Evolutionary conservation across 1,139 yeast species (phyloP), one percentile per base, ranked within the genome.

Genomic region (Ogataea hybrid): DNA sequence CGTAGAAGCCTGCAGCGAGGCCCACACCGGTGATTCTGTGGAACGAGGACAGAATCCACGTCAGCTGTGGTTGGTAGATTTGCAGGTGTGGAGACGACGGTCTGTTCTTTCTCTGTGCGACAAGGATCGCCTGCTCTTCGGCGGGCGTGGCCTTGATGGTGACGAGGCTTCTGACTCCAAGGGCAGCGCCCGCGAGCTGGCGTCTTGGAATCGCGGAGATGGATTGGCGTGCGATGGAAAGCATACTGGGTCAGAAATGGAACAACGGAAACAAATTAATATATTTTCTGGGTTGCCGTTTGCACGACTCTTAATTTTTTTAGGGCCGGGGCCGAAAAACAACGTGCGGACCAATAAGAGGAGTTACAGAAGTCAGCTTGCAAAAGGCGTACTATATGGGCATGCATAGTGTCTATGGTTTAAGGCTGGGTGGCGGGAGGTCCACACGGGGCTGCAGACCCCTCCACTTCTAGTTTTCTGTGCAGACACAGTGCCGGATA

Each of bases 1-100:
- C 88, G 65, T 89, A 90, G 64, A 90, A 82, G 4, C 78, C 82
- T 47, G 74, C 80, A 32, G 90, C 96, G 63, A 92, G 69, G 37
- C 80, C 78, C 23, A 89, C 84, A 63, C 97, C 97, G 35, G 95
- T 79, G 58, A 92, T 68, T 75, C 98, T 84, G 69, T 92, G 97
- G 50, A 84, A 65, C 28, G 83, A 70, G 5, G 97, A 90, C 62
- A 92, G 64, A 51, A 77, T 67, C 85, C 84, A 77, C 33, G 97
- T 87, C 53, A 90, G 65, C 71, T 92, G 97, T 41, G 94, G 94
- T 70, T 88, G 73, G 71, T 90, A 92, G 62, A 92, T 90, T 47
- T 81, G 69, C 63, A 92, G 75, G 65, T 92, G 95, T 46, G 98
- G 98, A 32, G 97, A 89, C 28, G 77, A 69, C 35, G 98, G 98